Evolutionary conservation across 352 stramenopile genomes (phyloP).

Genomic region (Detonula confervacea): DNA sequence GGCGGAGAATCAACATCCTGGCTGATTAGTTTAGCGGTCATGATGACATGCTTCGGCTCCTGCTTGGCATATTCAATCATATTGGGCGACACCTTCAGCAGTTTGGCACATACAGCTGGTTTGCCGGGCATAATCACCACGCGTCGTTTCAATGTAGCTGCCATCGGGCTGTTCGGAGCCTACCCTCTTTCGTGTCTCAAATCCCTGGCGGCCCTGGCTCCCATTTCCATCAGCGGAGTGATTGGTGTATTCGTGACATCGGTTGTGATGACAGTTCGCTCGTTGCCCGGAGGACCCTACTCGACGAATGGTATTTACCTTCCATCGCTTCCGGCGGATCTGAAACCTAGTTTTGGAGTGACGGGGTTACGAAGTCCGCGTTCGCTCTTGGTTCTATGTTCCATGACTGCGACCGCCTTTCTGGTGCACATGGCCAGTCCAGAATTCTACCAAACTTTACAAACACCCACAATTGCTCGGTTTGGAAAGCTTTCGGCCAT

Average conservation of each 20-base stretch:
- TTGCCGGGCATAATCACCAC: slow-evolving; percentile 56
- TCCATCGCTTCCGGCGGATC: slow-evolving; percentile 22
- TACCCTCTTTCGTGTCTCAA: slow-evolving; percentile 87
- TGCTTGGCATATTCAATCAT: slow-evolving; percentile 87
- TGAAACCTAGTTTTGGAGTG: slow-evolving; percentile 61
- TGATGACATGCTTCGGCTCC: slow-evolving; percentile 82
- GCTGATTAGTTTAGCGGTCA: slow-evolving; percentile 74
- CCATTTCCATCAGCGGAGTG: slow-evolving; percentile 80
- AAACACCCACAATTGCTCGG: slow-evolving; percentile 71
- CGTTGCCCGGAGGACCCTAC: slow-evolving; percentile 14
- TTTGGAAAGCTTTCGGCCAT: slow-evolving; percentile 71
- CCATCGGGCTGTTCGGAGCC: slow-evolving; percentile 73
- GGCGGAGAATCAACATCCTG: slow-evolving; percentile 71
- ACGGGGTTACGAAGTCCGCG: slow-evolving; percentile 46
- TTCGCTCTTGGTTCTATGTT: slow-evolving; percentile 73
- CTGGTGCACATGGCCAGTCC: slow-evolving; percentile 89
- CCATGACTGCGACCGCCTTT: slow-evolving; percentile 86
- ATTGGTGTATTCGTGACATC: slow-evolving; percentile 81
- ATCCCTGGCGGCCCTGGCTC: slow-evolving; percentile 80
- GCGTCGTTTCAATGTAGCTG: slow-evolving; percentile 76
- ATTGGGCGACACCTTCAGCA: slow-evolving; percentile 83
- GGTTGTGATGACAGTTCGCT: slow-evolving; percentile 81
- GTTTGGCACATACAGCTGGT: slow-evolving; percentile 51
- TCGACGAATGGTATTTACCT: slow-evolving; percentile 39
- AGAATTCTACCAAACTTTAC: slow-evolving; percentile 86